Evolutionary conservation across 2,329 filamentous ascomycete genomes (phyloP), one percentile per base, ranked within the genome.

Genomic region (Grosmannia clavigera): DNA sequence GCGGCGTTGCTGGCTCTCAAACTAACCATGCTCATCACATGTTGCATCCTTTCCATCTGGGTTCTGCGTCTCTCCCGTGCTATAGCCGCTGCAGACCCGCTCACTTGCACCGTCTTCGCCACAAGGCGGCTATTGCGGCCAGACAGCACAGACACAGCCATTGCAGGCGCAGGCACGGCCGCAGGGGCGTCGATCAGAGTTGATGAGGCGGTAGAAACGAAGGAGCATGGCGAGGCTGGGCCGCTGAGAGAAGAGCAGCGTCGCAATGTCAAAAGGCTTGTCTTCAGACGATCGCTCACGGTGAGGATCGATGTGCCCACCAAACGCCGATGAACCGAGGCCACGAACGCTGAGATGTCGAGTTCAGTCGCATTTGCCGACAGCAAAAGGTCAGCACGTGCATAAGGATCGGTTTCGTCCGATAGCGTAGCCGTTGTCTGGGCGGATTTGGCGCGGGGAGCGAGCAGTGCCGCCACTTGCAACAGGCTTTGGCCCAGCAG

Each of bases 301-400:
- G 14, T 10, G 27, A n/a, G 12, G 60, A 78, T 2, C 71, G 58
- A 10, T 74, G 76, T 52, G 73, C 73, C n/a, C 74, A 71, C 69
- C 3, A 82, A 70, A 22, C 77, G 73, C 59, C 76, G 77, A 66
- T 78, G 76, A 22, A 86, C 77, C 0, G 75, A 74, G 0, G 76
- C 75, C 35, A 85, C 72, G 62, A 85, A 81, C 0, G 71, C 75
- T 0, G 76, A 72, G 40, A 83, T 78, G 64, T 85, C 82, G 3
- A 72, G 66, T 16, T 79, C 76, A 9, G 74, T 79, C 3, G 83
- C 82, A 1, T 74, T 76, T 2, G 78, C 80, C 0, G 80, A 77
- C 29, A 86, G 73, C 11, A 84, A 72, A 64, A 80, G 83, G 67
- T 85, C 81, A 51, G 79, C 80, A 60, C 78, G 78, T 1, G 78